Conservation (phyloP, 257 asterid species). For the Capsicum rhomboideum region DNA sequence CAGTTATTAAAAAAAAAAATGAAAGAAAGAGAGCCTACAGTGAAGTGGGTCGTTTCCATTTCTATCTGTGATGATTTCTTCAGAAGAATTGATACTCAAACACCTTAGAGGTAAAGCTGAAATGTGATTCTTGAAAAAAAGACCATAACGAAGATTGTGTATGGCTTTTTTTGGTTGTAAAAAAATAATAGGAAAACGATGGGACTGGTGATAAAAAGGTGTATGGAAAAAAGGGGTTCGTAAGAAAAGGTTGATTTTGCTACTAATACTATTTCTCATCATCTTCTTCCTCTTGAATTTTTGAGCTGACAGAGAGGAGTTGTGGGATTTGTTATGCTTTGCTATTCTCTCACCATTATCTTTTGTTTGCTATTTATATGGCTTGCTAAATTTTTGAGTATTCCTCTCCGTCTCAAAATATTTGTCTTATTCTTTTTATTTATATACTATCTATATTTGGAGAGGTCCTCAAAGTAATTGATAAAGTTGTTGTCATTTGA, state of each 20-base stretch:
- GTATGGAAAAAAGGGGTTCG: background rate
- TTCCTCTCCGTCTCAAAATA: too few species aligned
- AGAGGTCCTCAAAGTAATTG: too few species aligned
- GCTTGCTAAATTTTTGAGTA: background rate
- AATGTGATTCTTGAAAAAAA: background rate
- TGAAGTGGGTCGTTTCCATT: background rate
- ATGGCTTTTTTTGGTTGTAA: background rate
- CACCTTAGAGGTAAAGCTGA: background rate
- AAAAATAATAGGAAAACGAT: background rate
- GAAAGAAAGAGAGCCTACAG: constrained; percentile 5
- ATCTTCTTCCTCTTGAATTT: too few species aligned
- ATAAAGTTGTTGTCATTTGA: too few species aligned
- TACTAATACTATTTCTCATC: background rate
- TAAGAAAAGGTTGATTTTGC: background rate
- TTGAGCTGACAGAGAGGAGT: background rate
- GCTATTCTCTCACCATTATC: background rate
- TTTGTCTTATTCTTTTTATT: too few species aligned
- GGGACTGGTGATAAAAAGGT: background rate
- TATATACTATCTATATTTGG: too few species aligned
- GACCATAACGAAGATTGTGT: background rate
- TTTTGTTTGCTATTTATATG: background rate
- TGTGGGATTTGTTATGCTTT: background rate
- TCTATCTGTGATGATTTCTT: background rate
- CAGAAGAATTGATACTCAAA: constrained; percentile 1
- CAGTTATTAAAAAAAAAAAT: background rate